Base-by-base conservation (phyloP, 2,329 filamentous ascomycete species). In the Fusarium veterinarium region DNA sequence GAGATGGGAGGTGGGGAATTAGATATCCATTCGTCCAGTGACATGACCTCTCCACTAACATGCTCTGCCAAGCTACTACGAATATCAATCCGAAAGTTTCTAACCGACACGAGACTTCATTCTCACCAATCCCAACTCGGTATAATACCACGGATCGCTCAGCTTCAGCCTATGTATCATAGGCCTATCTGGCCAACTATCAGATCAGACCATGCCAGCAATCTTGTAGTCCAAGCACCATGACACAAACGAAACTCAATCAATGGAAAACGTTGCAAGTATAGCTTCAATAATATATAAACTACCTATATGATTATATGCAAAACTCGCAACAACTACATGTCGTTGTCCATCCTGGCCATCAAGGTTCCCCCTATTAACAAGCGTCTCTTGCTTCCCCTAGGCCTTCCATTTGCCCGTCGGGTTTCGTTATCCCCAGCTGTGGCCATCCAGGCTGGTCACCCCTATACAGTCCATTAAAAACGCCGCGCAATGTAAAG, bases 401-500 rank as follows among this genome's bases (percentile, higher is more conserved):
- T 19, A n/a, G 48, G 58, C 55, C 42, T 52, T 59, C 59, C 68
- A 20, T 45, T 65, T 41, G 40, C 38, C 58, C 40, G 38, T 72
- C 52, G 23, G 45, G 57, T 66, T 74, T 61, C 48, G 46, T 74
- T 44, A 56, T 37, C 55, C 38, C 55, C 41, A 45, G 53, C 57
- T 66, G 45, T 46, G 19, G 49, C 48, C 57, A 73, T 58, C 30
- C 48, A 42, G 41, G 42, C 53, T 42, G 60, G 55, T 57, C 33
- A 41, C 52, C 25, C 35, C 45, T 53, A 46, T 62, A 64, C 67
- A 57, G 59, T 58, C 71, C 71, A 51, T 64, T 74, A 41, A 72
- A 70, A 74, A 74, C 72, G 72, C 72, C 72, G 37, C 58, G 72
- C 72, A 74, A 72, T 74, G 68, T 72, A 72, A 72, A 59, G 42